Conservation (phyloP, 495 filamentous ascomycete species). For the Penicillium dipodomyicola region DNA sequence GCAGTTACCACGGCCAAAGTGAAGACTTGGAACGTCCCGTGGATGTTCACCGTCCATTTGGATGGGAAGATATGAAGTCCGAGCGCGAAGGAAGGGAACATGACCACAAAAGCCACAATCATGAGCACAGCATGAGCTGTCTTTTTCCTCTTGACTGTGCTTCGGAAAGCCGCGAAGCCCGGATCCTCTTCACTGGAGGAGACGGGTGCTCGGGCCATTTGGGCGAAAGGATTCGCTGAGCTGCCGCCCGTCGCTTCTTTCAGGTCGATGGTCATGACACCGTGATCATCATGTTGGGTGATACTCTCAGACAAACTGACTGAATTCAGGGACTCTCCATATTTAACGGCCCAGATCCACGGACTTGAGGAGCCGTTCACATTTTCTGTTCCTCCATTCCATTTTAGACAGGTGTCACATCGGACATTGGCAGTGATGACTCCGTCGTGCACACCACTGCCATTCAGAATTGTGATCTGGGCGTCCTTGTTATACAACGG, state of each 20-base stretch:
- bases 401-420: conserved; percentile 56
- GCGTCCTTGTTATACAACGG: conserved; percentile 53
- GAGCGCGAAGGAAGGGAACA: conserved; percentile 53
- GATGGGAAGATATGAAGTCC: conserved; percentile 42
- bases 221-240: conserved; percentile 60
- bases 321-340: conserved; percentile 56
- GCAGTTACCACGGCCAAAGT: conserved; percentile 54
- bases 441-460: conserved; percentile 53
- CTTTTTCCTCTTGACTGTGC: conserved; percentile 21
- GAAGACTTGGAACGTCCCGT: conserved; percentile 58
- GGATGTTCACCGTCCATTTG: conserved; percentile 37
- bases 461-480: conserved; percentile 54
- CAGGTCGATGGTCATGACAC: conserved; percentile 18
- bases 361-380: conserved; percentile 40
- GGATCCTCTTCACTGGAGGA: not conserved
- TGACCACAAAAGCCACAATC: conserved; percentile 38
- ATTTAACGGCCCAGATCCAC: conserved; percentile 68
- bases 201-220: not conserved
- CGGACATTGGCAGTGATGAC: conserved; percentile 64
- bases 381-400: conserved; percentile 52
- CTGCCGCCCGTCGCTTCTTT: conserved; percentile 26
- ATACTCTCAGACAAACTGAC: conserved; percentile 50
- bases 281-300: conserved; percentile 51
- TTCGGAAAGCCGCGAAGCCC: not conserved
- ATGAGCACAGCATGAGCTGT: conserved; percentile 45